Evolutionary conservation across 169 alveolate genomes (phyloP).

Genomic region (Perkinsus chesapeaki): DNA sequence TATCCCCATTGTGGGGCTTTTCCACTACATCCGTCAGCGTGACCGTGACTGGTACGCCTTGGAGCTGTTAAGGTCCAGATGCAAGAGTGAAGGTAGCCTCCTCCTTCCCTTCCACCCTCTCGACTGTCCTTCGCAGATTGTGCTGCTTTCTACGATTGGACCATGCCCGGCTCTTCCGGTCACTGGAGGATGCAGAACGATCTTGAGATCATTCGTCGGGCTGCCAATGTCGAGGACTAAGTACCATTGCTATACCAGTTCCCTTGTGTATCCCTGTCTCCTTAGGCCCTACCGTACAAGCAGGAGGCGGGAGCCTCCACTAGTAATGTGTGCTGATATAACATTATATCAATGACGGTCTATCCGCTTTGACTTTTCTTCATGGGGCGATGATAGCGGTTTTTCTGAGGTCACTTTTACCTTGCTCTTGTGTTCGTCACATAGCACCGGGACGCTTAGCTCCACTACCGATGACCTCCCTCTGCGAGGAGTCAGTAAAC

Average conservation of each 20-base stretch:
- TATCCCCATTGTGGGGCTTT: not conserved
- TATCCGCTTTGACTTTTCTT: not conserved
- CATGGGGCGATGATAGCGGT: not conserved
- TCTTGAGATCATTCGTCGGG: not conserved
- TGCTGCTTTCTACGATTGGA: not conserved
- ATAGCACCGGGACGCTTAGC: too few relatives aligned
- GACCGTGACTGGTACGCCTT: not conserved
- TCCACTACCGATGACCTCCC: not conserved
- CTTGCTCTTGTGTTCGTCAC: not conserved
- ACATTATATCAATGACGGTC: not conserved
- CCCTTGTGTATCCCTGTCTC: not conserved
- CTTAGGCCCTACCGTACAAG: not conserved
- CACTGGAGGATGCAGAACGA: slow-evolving; percentile 5
- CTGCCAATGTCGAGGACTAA: not conserved
- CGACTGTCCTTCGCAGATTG: not conserved
- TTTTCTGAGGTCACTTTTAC: too few relatives aligned
- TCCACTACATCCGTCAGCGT: not conserved
- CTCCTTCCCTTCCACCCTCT: not conserved
- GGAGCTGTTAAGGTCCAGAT: not conserved
- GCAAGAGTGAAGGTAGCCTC: not conserved
- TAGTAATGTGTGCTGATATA: not conserved
- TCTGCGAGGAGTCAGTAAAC: not conserved
- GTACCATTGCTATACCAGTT: too few relatives aligned
- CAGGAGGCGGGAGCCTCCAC: not conserved
- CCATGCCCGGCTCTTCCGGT: not conserved